Evolutionary conservation across 2,329 filamentous ascomycete genomes (phyloP), one percentile per base, ranked within the genome.

Genomic region (Colletotrichum simmondsii): DNA sequence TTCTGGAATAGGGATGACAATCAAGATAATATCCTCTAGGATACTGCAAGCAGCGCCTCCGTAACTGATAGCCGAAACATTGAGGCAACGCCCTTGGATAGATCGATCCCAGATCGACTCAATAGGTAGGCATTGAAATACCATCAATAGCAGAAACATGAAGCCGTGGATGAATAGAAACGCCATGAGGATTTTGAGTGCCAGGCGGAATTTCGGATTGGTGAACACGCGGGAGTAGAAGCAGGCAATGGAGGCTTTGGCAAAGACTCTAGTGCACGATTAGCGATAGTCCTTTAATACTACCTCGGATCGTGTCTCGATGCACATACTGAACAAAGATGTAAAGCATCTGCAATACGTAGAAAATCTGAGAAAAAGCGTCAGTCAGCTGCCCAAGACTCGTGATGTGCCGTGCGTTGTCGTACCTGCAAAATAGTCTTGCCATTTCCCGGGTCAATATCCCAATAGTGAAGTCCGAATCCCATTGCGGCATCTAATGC

Each of bases 201-300:
- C 12, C 8, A 60, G 53, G 2, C 56, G 72, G 16, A 77, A 76
- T 11, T 61, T 53, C 3, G 4, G 52, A 12, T 52, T 46, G 6
- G 57, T 64, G 61, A 78, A 78, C 1, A 78, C 74, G 8, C 75
- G 77, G 28, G 52, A 72, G 69, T 75, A 75, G 57, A 79, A 75
- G 30, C 78, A 68, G 14, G 77, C 62, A 46, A 79, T 77, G 24
- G 77, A 77, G 8, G 74, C 58, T 46, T 79, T 79, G 11, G 78
- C 75, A 4, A 71, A 61, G 2, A 75, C 68, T 14, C 70, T 72
- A 11, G 1, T 7, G 2, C 2, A 8, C 5, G 1, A 28, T 63
- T 19, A 61, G 59, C 42, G 19, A 22, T 22, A 19, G 2, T 49
- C 8, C 6, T 22, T 11, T 19, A 28, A 5, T 28, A 10, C 4